Conservation (phyloP, 179 eudicot genomes). For the Heliamphora pulchella region DNA sequence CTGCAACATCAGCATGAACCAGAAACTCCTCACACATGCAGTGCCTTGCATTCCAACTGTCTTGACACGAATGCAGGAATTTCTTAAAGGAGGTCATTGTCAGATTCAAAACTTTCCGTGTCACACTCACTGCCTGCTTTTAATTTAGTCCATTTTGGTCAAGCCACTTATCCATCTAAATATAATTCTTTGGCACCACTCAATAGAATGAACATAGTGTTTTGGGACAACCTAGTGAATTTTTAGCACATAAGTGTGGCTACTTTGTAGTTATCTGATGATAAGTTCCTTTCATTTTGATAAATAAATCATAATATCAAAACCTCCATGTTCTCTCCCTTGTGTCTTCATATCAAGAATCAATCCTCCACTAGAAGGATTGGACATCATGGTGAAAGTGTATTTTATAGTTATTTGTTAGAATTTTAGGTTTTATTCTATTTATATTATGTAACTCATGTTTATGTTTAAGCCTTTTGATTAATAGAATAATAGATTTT, state of each 20-base stretch:
- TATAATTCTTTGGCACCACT: not conserved
- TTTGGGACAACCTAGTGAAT: not conserved
- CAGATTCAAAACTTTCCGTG: not conserved
- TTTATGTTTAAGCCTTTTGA: no score
- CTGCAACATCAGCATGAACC: not conserved
- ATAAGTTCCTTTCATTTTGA: not conserved
- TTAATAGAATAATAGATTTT: no score
- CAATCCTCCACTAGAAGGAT: no score
- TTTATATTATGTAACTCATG: no score
- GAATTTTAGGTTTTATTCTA: no score
- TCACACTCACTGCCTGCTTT: not conserved
- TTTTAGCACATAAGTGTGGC: not conserved
- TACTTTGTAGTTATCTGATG: not conserved
- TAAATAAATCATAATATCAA: not conserved
- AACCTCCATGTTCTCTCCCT: not conserved
- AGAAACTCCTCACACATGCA: not conserved
- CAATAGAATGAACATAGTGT: not conserved
- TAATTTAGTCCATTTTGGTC: not conserved
- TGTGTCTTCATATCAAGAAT: not conserved
- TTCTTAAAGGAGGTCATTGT: not conserved
- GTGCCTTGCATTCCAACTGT: conserved; percentile 2
- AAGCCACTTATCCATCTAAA: not conserved
- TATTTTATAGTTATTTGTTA: no score
- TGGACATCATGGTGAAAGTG: no score
- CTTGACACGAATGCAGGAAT: not conserved